Conservation (phyloP, 257 asterid genomes). For the Fraxinus pennsylvanica region DNA sequence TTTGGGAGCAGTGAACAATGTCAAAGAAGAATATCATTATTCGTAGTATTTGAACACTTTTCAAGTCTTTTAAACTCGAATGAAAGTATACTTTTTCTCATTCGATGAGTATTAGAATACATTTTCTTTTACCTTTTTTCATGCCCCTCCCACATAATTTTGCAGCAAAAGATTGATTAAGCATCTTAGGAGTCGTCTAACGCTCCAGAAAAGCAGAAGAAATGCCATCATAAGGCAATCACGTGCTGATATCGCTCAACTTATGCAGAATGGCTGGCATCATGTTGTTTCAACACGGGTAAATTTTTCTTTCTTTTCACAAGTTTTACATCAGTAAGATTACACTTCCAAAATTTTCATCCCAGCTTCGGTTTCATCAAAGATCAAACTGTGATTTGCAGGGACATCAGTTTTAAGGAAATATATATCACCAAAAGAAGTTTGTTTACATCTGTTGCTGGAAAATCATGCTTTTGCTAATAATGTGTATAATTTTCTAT, state of each 20-base stretch:
- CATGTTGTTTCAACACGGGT: slow-evolving; percentile 30
- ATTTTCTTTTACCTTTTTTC: not conserved
- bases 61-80: too few species aligned
- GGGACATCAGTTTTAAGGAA: not conserved
- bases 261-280: slow-evolving; percentile 29
- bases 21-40: too few species aligned
- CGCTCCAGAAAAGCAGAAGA: slow-evolving; percentile 31
- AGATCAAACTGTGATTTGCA: not conserved
- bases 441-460: not conserved
- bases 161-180: slow-evolving; percentile 33
- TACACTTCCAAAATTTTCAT: not conserved
- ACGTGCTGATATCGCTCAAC: slow-evolving; percentile 37
- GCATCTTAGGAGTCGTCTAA: slow-evolving; percentile 27
- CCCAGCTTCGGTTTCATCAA: not conserved
- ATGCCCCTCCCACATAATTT: not conserved
- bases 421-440: not conserved
- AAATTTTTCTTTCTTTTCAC: not conserved
- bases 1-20: too few species aligned
- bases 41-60: too few species aligned
- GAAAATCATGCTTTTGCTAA: not conserved
- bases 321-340: not conserved
- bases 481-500: not conserved
- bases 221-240: slow-evolving; percentile 32
- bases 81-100: not conserved
- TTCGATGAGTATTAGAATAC: not conserved